Percentiles rank a stretch among this genome's conserved stretches.
Evolutionary conservation across 2,329 filamentous ascomycete genomes (phyloP).

Genomic region (Eutypa lata): DNA sequence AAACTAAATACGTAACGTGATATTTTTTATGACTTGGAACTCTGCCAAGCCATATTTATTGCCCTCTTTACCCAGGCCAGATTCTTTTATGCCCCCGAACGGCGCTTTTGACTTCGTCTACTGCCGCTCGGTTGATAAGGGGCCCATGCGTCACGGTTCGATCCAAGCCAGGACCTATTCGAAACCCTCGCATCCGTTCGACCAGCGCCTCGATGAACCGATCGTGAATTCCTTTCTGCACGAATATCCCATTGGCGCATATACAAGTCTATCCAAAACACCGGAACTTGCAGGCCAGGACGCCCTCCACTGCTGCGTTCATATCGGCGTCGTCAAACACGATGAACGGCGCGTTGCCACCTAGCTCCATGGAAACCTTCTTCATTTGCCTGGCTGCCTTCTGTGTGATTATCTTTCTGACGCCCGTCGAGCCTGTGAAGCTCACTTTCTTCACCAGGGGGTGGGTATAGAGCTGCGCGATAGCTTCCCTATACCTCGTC

Average conservation of each 20-base stretch:
- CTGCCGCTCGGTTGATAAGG: conserved; percentile 75
- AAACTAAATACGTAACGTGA: too few relatives aligned
- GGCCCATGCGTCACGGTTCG: conserved; percentile 75
- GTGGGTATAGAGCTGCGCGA: not conserved
- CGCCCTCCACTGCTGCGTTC: conserved; percentile 50
- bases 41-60: conserved; percentile 63
- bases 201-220: too few relatives aligned
- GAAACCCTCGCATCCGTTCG: too few relatives aligned
- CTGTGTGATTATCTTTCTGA: conserved; percentile 56
- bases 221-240: too few relatives aligned
- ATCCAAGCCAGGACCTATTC: too few relatives aligned
- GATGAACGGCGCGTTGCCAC: conserved; percentile 60
- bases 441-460: conserved; percentile 48
- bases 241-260: conserved; percentile 13
- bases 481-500: not conserved
- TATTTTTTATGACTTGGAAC: conserved; percentile 54
- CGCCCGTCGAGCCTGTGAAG: conserved; percentile 60
- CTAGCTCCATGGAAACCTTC: conserved; percentile 61
- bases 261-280: conserved; percentile 60
- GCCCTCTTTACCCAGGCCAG: conserved; percentile 43
- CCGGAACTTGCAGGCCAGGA: conserved; percentile 31
- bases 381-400: conserved; percentile 59
- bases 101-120: conserved; percentile 70
- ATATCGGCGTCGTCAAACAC: conserved; percentile 60
- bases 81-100: conserved; percentile 75